A percentile compares a stretch with the other conserved stretches of the same genome.
Conservation (phyloP, 441 rosid genomes). For the Arabidopsis lyrata region DNA sequence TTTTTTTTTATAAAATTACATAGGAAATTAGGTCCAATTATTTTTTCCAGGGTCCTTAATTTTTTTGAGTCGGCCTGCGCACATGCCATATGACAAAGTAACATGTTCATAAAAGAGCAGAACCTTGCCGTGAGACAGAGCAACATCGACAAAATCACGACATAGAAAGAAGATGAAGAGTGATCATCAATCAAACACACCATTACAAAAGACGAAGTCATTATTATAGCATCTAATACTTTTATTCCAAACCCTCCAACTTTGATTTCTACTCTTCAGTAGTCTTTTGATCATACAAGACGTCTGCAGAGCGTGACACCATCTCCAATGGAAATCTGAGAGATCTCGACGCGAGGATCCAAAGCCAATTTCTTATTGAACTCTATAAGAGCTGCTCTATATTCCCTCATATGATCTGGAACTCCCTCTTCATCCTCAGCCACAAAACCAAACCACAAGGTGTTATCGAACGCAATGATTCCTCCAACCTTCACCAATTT, state of each 20-base stretch:
- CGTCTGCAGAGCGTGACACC: constrained; percentile 61
- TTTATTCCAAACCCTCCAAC: background rate
- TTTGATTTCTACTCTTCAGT: background rate
- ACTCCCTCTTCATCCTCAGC: constrained; percentile 46
- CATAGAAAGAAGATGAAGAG: background rate
- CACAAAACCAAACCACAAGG: constrained; percentile 52
- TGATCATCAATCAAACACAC: background rate
- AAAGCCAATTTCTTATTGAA: constrained; percentile 49
- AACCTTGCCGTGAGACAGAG: too few relatives aligned
- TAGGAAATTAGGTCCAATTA: too few relatives aligned
- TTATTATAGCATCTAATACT: background rate
- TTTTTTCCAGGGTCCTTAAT: too few relatives aligned
- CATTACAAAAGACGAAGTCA: background rate
- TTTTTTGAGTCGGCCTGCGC: too few relatives aligned
- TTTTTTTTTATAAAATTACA: too few relatives aligned
- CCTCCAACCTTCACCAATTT: constrained; percentile 59
- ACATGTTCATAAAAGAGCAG: too few relatives aligned
- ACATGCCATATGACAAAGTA: too few relatives aligned
- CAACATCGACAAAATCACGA: too few relatives aligned
- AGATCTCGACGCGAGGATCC: constrained; percentile 53
- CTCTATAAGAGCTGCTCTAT: constrained; percentile 40
- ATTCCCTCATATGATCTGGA: constrained; percentile 31
- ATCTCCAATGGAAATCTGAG: constrained; percentile 58
- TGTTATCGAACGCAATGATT: constrained; percentile 56
- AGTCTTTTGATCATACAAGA: constrained; percentile 5